Evolutionary conservation across 306 rosid genomes (phyloP).

Genomic region (Medicago truncatula): DNA sequence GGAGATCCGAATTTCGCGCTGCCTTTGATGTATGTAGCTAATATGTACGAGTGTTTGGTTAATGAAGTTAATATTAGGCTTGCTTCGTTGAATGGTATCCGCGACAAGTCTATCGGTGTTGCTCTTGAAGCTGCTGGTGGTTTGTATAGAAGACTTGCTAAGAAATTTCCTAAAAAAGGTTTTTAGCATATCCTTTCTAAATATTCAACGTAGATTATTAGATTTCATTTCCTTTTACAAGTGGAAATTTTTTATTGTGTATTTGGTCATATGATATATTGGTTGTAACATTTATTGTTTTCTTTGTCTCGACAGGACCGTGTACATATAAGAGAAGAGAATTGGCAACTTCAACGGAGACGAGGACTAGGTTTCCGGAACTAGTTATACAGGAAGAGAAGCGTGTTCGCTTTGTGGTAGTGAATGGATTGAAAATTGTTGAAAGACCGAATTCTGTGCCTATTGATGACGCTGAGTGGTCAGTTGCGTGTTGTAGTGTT

Average conservation of each 20-base stretch:
- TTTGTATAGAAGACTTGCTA: slow-evolving; percentile 86
- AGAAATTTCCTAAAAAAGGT: slow-evolving; percentile 97
- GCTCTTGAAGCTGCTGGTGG: slow-evolving; percentile 99
- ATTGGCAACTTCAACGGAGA: slow-evolving; percentile 90
- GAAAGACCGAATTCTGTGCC: slow-evolving; percentile 77
- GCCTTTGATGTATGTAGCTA: slow-evolving; percentile 98
- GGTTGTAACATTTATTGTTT: slow-evolving; percentile 29
- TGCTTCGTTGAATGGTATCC: slow-evolving; percentile 78
- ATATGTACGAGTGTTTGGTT: slow-evolving; percentile 85
- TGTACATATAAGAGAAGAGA: slow-evolving; percentile 87
- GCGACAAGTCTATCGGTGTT: slow-evolving; percentile 93
- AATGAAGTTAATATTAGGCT: slow-evolving; percentile 81
- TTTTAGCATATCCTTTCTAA: slow-evolving; percentile 22
- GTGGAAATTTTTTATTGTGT: background rate
- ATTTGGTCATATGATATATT: background rate
- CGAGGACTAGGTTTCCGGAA: slow-evolving; percentile 92
- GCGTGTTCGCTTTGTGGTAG: slow-evolving; percentile 95
- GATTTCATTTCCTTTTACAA: slow-evolving; percentile 1
- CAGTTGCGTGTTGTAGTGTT: slow-evolving; percentile 38
- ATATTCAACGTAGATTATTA: slow-evolving; percentile 19
- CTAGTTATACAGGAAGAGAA: slow-evolving; percentile 94
- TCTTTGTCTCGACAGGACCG: slow-evolving; percentile 57
- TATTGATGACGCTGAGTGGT: slow-evolving; percentile 85
- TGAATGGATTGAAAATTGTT: slow-evolving; percentile 85
- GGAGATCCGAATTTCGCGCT: slow-evolving; percentile 76